phyloP scores from a whole-genome alignment of 768 basidiomycete genomes.

The Lactarius trivialis region DNA sequence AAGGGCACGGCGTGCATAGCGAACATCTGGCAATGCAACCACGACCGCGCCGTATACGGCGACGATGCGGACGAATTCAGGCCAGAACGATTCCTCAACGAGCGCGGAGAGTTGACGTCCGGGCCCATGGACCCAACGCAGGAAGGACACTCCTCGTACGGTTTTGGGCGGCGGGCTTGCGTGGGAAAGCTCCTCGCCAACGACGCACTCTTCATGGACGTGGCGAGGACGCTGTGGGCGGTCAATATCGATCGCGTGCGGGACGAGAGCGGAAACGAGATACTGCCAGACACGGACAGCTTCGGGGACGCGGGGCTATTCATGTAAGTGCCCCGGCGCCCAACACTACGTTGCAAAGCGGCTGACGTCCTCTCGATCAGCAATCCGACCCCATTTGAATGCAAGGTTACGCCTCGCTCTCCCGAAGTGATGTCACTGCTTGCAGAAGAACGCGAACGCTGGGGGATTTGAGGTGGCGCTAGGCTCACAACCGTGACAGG shows the following conservation, averaged over 20 bases:
- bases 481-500: neutral
- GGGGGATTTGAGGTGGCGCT: neutral
- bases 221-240: conserved; percentile 21
- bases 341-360: neutral
- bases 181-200: conserved; percentile 19
- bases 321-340: conserved; percentile 6
- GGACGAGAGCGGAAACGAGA: conserved; percentile 11
- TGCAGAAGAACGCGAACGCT: conserved; percentile 1
- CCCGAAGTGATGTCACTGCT: conserved; percentile 6
- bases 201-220: conserved; percentile 21
- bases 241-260: conserved; percentile 12
- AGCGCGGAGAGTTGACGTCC: neutral
- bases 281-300: neutral
- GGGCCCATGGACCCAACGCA: neutral
- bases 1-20: conserved; percentile 31
- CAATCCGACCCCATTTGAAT: conserved; percentile 17
- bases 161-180: conserved; percentile 22
- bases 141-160: conserved; percentile 16
- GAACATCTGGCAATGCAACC: conserved; percentile 22
- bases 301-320: conserved; percentile 2
- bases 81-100: conserved; percentile 20
- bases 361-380: conserved; percentile 1
- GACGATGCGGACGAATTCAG: conserved; percentile 20
- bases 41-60: conserved; percentile 7
- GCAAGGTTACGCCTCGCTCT: conserved; percentile 21